Evolutionary conservation across 257 asterid species (phyloP).

Genomic region (Mitragyna speciosa): DNA sequence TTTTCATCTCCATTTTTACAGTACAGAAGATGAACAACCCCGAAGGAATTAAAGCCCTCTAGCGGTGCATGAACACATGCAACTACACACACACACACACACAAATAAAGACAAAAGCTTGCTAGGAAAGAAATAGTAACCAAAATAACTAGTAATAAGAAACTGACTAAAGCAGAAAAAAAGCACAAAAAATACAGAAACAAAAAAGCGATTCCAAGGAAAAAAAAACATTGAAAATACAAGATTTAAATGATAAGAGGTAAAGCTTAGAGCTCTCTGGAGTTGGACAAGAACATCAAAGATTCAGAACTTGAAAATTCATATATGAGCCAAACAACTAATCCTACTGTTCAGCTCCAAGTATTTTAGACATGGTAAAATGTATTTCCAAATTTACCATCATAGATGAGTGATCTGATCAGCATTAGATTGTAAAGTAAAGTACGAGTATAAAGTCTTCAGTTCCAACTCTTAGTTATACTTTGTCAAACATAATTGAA

Average conservation of each 20-base stretch:
- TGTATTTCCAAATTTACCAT: not conserved
- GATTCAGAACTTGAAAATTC: not conserved
- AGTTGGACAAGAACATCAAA: slow-evolving; percentile 13
- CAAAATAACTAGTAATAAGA: too few species aligned
- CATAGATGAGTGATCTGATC: not conserved
- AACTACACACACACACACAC: too few species aligned
- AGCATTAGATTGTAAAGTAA: slow-evolving; percentile 3
- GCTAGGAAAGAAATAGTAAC: too few species aligned
- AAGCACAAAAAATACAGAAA: not conserved
- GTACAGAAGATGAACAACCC: too few species aligned
- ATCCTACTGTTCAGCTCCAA: not conserved
- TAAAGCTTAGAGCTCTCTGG: not conserved
- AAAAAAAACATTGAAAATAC: not conserved
- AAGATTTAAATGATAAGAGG: not conserved
- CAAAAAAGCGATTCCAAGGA: not conserved
- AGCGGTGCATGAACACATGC: too few species aligned
- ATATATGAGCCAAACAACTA: slow-evolving; percentile 4
- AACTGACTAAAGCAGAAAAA: too few species aligned
- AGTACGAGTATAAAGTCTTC: not conserved
- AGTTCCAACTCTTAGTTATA: slow-evolving; percentile 9
- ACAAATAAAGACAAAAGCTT: too few species aligned
- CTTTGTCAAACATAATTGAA: slow-evolving; percentile 18
- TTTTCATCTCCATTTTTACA: too few species aligned
- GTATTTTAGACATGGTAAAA: slow-evolving; percentile 1
- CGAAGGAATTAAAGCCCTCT: too few species aligned